Evolutionary conservation across 371 early-diverging fungal genomes (phyloP).

Genomic region (Mucor circinelloides): DNA sequence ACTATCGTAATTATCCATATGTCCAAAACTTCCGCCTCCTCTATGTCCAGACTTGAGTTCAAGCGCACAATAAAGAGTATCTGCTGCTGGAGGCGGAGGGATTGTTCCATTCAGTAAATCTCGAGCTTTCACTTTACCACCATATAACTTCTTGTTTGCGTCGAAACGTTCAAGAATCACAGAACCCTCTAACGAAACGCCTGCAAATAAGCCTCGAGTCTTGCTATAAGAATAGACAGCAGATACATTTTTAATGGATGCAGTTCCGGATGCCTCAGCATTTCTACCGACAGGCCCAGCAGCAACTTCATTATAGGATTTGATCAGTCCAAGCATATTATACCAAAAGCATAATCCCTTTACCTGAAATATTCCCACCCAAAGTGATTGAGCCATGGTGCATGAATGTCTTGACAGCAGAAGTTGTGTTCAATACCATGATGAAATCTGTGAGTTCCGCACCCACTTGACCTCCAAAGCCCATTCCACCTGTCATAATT

Average conservation of each 20-base stretch:
- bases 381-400: constrained; percentile 75
- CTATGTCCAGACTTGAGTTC: constrained; percentile 7
- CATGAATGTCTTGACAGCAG: constrained; percentile 77
- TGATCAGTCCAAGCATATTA: neutral
- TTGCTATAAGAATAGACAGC: constrained; percentile 71
- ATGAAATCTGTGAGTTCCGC: constrained; percentile 84
- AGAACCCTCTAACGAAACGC: constrained; percentile 88
- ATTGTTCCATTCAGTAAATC: constrained; percentile 76
- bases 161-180: constrained; percentile 88
- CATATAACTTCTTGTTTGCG: constrained; percentile 85
- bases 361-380: constrained; percentile 63
- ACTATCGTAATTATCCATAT: neutral
- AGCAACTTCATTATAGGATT: constrained; percentile 47
- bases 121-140: constrained; percentile 68
- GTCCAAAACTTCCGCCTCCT: neutral
- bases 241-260: constrained; percentile 48
- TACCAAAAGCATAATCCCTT: neutral
- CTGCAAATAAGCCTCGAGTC: constrained; percentile 80
- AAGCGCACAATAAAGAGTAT: constrained; percentile 73
- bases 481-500: constrained; percentile 63
- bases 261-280: constrained; percentile 73
- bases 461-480: constrained; percentile 75
- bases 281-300: constrained; percentile 83
- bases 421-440: constrained; percentile 76
- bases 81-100: constrained; percentile 77